These are phyloP conservation scores for Sutorius eximius DNA, from an alignment of 1,284 basidiomycete species.

Conservation along the genomic window DNA sequence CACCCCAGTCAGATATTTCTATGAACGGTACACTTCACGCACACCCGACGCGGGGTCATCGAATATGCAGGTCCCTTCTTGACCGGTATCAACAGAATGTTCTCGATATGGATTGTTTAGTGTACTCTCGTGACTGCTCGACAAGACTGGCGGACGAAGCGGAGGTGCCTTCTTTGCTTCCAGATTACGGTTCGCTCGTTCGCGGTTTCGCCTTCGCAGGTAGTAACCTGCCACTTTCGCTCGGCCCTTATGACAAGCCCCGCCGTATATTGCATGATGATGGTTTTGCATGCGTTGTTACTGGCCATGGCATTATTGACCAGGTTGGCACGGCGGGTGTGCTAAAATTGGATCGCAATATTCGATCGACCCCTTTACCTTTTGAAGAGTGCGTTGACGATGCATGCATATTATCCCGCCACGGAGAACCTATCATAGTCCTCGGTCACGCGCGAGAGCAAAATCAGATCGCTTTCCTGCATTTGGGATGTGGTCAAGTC, in stretches of 20 bases:
- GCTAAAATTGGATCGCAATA: constrained; percentile 13
- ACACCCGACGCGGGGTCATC: neutral
- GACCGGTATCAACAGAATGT: neutral
- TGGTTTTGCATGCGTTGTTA: constrained; percentile 27
- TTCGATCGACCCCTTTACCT: constrained; percentile 21
- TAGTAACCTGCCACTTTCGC: constrained; percentile 25
- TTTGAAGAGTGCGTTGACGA: constrained; percentile 41
- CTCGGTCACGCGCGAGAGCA: constrained; percentile 42
- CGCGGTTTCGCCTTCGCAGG: constrained; percentile 4
- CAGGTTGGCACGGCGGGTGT: constrained; percentile 24
- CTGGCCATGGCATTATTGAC: constrained; percentile 41
- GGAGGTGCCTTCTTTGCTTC: neutral
- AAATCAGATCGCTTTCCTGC: constrained; percentile 36
- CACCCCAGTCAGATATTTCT: neutral
- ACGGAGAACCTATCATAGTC: constrained; percentile 31
- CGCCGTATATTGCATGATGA: constrained; percentile 37
- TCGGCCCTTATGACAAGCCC: constrained; percentile 40
- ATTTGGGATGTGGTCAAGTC: constrained; percentile 25
- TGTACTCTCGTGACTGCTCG: neutral
- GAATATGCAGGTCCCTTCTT: neutral
- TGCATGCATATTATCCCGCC: constrained; percentile 39
- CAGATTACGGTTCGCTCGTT: constrained; percentile 6
- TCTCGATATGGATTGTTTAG: neutral
- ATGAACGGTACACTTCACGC: neutral
- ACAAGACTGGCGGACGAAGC: neutral